phyloP scores from a whole-genome alignment of 2,329 filamentous ascomycete species.

The Cadophora malorum region DNA sequence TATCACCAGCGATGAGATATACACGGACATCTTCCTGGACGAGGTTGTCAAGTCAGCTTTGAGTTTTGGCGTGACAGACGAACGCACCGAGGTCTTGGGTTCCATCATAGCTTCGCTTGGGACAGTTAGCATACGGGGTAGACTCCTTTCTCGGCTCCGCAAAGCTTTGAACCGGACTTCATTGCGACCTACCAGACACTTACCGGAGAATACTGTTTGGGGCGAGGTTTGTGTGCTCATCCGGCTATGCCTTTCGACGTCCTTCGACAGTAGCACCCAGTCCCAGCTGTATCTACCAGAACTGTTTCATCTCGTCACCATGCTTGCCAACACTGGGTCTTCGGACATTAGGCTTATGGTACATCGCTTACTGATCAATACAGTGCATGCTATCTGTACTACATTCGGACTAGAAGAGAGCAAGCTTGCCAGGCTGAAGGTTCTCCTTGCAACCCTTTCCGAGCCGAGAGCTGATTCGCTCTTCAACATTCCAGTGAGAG shows the following conservation, averaged over 20 bases:
- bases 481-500: slow-evolving; percentile 56
- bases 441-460: slow-evolving; percentile 63
- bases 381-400: slow-evolving; percentile 71
- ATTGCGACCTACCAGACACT: slow-evolving; percentile 66
- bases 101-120: slow-evolving; percentile 68
- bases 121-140: slow-evolving; percentile 69
- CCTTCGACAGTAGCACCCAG: slow-evolving; percentile 71
- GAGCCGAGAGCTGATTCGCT: slow-evolving; percentile 66
- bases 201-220: slow-evolving; percentile 73
- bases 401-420: slow-evolving; percentile 68
- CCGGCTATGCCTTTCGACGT: slow-evolving; percentile 69
- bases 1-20: slow-evolving; percentile 68
- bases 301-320: slow-evolving; percentile 73
- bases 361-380: slow-evolving; percentile 69
- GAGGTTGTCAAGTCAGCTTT: slow-evolving; percentile 70
- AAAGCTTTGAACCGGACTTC: slow-evolving; percentile 73
- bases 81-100: slow-evolving; percentile 64
- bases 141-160: slow-evolving; percentile 67
- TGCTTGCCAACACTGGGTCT: slow-evolving; percentile 70
- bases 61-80: slow-evolving; percentile 62
- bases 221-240: slow-evolving; percentile 71
- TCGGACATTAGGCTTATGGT: slow-evolving; percentile 63
- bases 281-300: slow-evolving; percentile 72
- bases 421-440: slow-evolving; percentile 52
- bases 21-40: slow-evolving; percentile 71